A percentile compares a stretch with the other conserved stretches of the same genome.
Evolutionary conservation across 1,139 yeast genomes (phyloP).

Genomic region (Scheffersomyces quercinus): DNA sequence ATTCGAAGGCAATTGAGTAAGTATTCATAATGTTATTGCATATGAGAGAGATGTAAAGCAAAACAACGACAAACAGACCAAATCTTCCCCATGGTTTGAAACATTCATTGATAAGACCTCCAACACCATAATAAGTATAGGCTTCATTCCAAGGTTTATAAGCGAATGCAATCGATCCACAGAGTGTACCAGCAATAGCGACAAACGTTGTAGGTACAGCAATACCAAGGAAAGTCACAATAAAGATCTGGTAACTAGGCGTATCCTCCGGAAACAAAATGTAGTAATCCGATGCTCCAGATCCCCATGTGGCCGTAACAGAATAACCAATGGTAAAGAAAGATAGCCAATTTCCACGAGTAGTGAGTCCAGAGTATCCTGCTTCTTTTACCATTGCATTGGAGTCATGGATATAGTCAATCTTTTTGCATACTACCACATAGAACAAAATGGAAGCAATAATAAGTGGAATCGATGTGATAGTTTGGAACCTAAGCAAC

Average conservation of each 20-base stretch:
- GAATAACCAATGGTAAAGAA: conserved; percentile 28
- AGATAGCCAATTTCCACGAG: conserved; percentile 26
- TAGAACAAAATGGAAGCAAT: conserved; percentile 23
- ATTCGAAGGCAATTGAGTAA: conserved; percentile 26
- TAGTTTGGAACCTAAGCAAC: conserved; percentile 21
- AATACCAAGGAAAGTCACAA: conserved; percentile 24
- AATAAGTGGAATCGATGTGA: conserved; percentile 22
- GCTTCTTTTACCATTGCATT: conserved; percentile 16
- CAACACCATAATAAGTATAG: conserved; percentile 21
- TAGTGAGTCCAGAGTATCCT: conserved; percentile 11
- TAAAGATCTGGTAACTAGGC: conserved; percentile 18
- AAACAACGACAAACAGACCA: conserved; percentile 34
- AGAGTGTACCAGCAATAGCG: conserved; percentile 22
- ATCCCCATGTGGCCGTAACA: conserved; percentile 30
- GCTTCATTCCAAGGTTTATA: conserved; percentile 27
- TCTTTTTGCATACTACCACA: conserved; percentile 22
- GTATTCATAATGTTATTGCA: conserved; percentile 40
- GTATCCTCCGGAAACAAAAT: conserved; percentile 26
- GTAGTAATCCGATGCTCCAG: conserved; percentile 30
- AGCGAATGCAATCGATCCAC: conserved; percentile 25
- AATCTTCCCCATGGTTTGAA: conserved; percentile 27
- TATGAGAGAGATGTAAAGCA: conserved; percentile 34
- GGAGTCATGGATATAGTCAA: conserved; percentile 11
- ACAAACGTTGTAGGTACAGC: conserved; percentile 28
- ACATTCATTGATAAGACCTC: conserved; percentile 23